Conservation (phyloP, 1,284 basidiomycete genomes). For the Malassezia cuniculi region DNA sequence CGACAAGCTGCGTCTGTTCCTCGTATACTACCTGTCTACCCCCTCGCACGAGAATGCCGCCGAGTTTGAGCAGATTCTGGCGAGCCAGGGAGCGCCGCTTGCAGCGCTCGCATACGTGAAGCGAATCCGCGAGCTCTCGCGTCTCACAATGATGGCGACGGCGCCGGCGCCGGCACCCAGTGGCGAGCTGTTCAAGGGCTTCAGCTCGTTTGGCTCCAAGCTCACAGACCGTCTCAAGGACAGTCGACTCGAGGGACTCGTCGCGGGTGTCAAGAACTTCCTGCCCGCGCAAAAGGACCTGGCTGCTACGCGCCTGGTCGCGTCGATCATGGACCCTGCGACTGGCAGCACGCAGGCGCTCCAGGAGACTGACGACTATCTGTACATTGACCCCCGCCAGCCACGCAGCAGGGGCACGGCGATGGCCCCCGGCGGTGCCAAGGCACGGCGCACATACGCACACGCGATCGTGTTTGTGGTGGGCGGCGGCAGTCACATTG, state of each 20-base stretch:
- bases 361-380: constrained; percentile 81
- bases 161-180: constrained; percentile 54
- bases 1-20: constrained; percentile 83
- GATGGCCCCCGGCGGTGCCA: constrained; percentile 12
- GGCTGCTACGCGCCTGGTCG: constrained; percentile 78
- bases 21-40: constrained; percentile 83
- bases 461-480: constrained; percentile 90
- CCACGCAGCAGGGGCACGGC: constrained; percentile 19
- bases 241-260: constrained; percentile 78
- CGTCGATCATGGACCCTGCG: constrained; percentile 92
- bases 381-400: constrained; percentile 70
- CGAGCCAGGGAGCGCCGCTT: constrained; percentile 54
- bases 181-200: constrained; percentile 71
- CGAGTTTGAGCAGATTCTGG: constrained; percentile 56
- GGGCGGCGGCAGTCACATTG: constrained; percentile 91
- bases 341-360: constrained; percentile 58
- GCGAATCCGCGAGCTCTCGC: constrained; percentile 77
- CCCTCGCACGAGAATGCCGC: constrained; percentile 72
- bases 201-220: constrained; percentile 63
- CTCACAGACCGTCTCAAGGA: constrained; percentile 78
- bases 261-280: constrained; percentile 97
- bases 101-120: constrained; percentile 87
- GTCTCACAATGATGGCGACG: constrained; percentile 77
- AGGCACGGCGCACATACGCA: constrained; percentile 53
- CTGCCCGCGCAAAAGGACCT: constrained; percentile 87